phyloP scores from a whole-genome alignment of 352 stramenopile species.

The Aphanomyces cochlioides region DNA sequence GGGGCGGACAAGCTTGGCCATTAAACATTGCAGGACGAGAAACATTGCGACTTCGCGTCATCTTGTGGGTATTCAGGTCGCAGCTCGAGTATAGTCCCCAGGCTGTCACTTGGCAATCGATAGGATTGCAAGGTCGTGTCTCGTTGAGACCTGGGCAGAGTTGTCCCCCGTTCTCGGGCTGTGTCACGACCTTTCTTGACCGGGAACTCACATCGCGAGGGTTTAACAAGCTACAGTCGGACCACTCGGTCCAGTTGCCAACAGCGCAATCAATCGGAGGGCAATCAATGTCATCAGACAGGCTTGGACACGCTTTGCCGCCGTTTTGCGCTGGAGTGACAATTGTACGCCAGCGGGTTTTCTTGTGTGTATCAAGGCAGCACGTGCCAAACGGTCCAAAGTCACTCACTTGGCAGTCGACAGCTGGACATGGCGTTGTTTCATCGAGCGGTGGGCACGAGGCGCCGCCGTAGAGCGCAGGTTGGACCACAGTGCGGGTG shows the following conservation, averaged over 20 bases:
- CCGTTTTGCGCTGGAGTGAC: neutral
- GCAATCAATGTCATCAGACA: conserved; percentile 40
- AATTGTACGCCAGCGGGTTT: conserved; percentile 12
- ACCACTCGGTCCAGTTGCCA: conserved; percentile 43
- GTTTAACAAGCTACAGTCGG: conserved; percentile 34
- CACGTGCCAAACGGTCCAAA: conserved; percentile 4
- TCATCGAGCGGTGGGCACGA: conserved; percentile 40
- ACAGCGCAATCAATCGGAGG: conserved; percentile 48
- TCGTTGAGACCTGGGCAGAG: conserved; percentile 42
- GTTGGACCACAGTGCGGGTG: conserved; percentile 36
- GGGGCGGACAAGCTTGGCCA: conserved; percentile 38
- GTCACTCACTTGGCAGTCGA: conserved; percentile 30
- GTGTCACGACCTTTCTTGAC: conserved; percentile 37
- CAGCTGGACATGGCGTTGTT: conserved; percentile 39
- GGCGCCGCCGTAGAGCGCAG: conserved; percentile 42
- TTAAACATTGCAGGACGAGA: conserved; percentile 40
- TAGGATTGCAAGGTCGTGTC: conserved; percentile 38
- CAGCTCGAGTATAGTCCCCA: conserved; percentile 45
- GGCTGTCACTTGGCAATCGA: conserved; percentile 48
- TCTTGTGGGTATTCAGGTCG: conserved; percentile 35
- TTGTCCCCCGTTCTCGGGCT: conserved; percentile 38
- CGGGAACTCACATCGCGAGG: conserved; percentile 18
- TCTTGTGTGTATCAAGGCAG: conserved; percentile 4
- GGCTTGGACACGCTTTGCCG: neutral
- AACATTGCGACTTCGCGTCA: conserved; percentile 41